Evolutionary conservation across 148 eudicot genomes (phyloP).

Genomic region (Vaccinium darrowii): DNA sequence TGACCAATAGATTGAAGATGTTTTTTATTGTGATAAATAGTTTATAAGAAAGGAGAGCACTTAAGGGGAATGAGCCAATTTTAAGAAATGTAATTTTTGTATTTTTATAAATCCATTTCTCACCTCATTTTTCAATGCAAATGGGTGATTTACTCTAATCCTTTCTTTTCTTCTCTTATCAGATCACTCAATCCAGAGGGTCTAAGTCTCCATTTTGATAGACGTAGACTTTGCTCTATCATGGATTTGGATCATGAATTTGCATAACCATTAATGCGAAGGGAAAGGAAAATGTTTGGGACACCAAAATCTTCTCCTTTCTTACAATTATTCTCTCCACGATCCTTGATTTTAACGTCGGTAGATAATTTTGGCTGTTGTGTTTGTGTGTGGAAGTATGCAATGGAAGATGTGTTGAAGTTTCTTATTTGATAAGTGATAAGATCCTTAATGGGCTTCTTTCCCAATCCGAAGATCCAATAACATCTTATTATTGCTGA

Average conservation of each 20-base stretch:
- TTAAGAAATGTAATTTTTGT: not conserved
- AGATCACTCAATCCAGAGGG: not conserved
- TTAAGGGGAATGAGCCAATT: not conserved
- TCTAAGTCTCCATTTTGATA: not conserved
- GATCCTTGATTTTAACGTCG: not conserved
- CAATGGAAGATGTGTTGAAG: not conserved
- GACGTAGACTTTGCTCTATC: not conserved
- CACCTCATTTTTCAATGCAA: not conserved
- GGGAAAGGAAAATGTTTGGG: not conserved
- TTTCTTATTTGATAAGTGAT: not conserved
- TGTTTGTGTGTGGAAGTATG: not conserved
- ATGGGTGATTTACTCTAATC: not conserved
- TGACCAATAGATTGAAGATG: not conserved
- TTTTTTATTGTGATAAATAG: not conserved
- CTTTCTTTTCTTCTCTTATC: not conserved
- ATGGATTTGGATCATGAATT: not conserved
- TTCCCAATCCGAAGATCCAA: not conserved
- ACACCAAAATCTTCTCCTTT: not conserved
- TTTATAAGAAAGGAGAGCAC: not conserved
- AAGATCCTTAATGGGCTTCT: not conserved
- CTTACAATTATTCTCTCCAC: not conserved
- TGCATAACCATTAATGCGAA: not conserved
- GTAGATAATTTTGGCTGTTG: not conserved
- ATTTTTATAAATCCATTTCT: not conserved
- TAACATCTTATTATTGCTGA: not conserved